Base-by-base conservation (phyloP, 148 eudicot genomes). In the Dianthus caryophyllus region DNA sequence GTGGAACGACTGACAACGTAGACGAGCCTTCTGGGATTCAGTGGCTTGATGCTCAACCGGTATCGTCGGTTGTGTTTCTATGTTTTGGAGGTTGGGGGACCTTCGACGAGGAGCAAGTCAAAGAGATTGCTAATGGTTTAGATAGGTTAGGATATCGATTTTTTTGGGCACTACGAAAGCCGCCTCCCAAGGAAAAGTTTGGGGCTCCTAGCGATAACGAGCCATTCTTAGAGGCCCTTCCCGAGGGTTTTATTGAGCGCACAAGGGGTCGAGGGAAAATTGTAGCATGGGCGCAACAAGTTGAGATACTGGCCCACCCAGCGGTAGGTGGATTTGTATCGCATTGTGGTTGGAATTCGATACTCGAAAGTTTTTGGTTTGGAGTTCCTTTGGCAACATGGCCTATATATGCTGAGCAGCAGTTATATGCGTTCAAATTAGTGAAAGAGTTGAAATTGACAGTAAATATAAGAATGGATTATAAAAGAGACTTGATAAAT, bases 271-370 rank as follows among this genome's bases (percentile, higher is more conserved):
- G 15, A 56, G 33, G 61, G 30, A 26, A 29, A 16, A 29, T 16
- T 38, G 29, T 56, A 56, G 61, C 13, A 9, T 56, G 36, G 20
- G 36, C 38, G 9, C 61, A 17, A 56, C 61, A 56, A 14, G 38
- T 29, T 38, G 38, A 16, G 38, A 10, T 56, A 4, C 29, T 56
- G 38, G 61, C 61, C 17, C 61, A 56, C 30, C 38, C 38, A 6
- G 57, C 57, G 6, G 57, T 52, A 52, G 57, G 57, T 20, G 57
- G 57, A 22, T 52, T 52, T 52, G 57, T 52, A 29, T 52, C 57
- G 1, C 57, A 52, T 52, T 52, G 57, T 10, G 57, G 57, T 9
- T 52, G 57, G 29, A 52, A 52, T 15, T 52, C 57, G 15, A 24
- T 11, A 2, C 24, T 52, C 11, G 57, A 52, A 5, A 52, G 57